Base-by-base conservation (phyloP, 2,329 filamentous ascomycete species). In the Hypoxylon sp. region DNA sequence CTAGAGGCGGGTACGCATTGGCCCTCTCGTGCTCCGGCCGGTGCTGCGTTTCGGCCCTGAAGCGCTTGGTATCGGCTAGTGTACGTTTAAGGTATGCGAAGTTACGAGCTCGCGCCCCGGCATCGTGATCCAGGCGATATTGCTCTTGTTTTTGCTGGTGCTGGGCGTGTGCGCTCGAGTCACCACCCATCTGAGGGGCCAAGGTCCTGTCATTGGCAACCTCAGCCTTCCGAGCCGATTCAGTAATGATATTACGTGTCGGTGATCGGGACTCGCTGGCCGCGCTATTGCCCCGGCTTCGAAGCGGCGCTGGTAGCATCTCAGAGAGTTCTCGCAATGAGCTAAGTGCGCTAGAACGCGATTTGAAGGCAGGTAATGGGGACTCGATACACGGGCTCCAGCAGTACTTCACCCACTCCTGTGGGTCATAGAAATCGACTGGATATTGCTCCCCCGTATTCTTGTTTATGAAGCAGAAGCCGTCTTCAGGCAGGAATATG, bases 391-490 rank as follows among this genome's bases (percentile, higher is more conserved):
- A 96, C 0, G 94, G 94, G 2, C 92, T 95, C 7, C 93, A 85
- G 31, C 89, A 87, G 78, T 93, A 89, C 68, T 92, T 91, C 60
- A 92, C 88, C 94, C 95, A 98, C 57, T 89, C 89, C 13, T 93
- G 84, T 0, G 89, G 82, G 74, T 95, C 86, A 80, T 94, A 97
- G 77, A 97, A 97, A 78, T 98, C 90, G 42, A 98, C 86, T 0
- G 86, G 89, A 75, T 95, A 97, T 70, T 92, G 87, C 75, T 97
- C 91, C 67, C 91, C 91, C 0, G 93, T 96, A 47, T 89, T 80
- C 74, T 91, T 93, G 81, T 98, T 91, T 74, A 97, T 85, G 78
- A 97, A 98, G 79, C 94, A 97, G 75, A 89, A 90, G 0, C 94
- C 94, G 73, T 96, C 91, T 63, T 97, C 91, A 0, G 95, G 95